Conservation (phyloP, 495 filamentous ascomycete species). For the Hyaloscypha bicolor region DNA sequence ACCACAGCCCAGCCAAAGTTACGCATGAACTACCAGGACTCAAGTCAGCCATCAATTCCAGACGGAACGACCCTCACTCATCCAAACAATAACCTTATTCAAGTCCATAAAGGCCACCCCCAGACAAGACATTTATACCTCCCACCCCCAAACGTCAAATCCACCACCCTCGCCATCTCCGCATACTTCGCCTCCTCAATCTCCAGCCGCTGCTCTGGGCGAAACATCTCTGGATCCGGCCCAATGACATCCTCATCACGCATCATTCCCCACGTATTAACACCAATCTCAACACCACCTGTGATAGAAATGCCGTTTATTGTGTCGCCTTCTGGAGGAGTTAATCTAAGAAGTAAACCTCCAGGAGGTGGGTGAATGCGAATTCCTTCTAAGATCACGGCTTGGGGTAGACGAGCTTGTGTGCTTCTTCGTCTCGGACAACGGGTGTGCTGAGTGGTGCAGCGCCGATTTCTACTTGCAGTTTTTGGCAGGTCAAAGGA, state of each 20-base stretch:
- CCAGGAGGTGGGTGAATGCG: conserved; percentile 45
- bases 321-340: conserved; percentile 52
- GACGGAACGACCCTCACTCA: conserved; percentile 27
- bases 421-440: conserved; percentile 42
- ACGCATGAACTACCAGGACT: conserved; percentile 46
- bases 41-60: neutral
- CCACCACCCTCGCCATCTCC: conserved; percentile 41
- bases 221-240: conserved; percentile 48
- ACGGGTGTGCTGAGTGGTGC: conserved; percentile 35
- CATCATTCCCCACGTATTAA: conserved; percentile 35
- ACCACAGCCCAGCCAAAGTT: conserved; percentile 54
- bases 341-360: conserved; percentile 42
- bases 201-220: conserved; percentile 59
- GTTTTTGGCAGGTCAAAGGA: conserved; percentile 32
- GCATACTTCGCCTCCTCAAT: conserved; percentile 33
- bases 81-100: conserved; percentile 59
- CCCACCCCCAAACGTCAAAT: conserved; percentile 47
- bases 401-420: conserved; percentile 52
- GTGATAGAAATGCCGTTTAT: conserved; percentile 52
- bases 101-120: conserved; percentile 47
- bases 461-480: conserved; percentile 56
- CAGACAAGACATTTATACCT: conserved; percentile 50
- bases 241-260: conserved; percentile 47
- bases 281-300: conserved; percentile 51
- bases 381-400: conserved; percentile 52